Conservation (phyloP, 2,329 filamentous ascomycete genomes). For the Teratosphaeriaceae sp. region DNA sequence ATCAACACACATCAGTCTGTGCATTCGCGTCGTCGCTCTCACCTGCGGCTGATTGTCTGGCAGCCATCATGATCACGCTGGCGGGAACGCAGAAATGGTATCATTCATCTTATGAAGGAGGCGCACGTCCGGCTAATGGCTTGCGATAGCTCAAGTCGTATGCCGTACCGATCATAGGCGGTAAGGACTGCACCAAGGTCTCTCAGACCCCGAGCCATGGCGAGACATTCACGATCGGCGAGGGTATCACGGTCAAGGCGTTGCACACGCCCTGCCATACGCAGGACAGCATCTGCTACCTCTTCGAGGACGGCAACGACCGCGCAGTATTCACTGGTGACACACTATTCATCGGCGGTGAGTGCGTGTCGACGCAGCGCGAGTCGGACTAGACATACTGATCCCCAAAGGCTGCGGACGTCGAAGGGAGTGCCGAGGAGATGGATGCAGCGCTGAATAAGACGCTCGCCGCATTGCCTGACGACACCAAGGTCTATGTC, state of each 20-base stretch:
- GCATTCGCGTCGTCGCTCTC: not conserved
- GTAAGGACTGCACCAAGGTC: constrained; percentile 76
- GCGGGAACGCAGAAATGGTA: constrained; percentile 80
- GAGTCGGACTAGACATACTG: not conserved
- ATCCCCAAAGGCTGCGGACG: constrained; percentile 67
- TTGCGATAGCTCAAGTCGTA: constrained; percentile 55
- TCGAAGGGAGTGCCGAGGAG: constrained; percentile 80
- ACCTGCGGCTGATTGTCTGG: constrained; percentile 6
- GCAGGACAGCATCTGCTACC: constrained; percentile 96
- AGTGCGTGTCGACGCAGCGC: constrained; percentile 12
- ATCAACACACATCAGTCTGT: constrained; percentile 95
- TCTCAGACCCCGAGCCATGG: constrained; percentile 69
- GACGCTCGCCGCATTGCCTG: constrained; percentile 70
- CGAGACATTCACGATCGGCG: constrained; percentile 73
- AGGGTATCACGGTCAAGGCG: constrained; percentile 70
- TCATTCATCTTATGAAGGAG: too few species aligned
- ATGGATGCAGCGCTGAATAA: constrained; percentile 93
- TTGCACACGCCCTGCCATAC: constrained; percentile 98
- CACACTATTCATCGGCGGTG: constrained; percentile 89
- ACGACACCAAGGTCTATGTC: constrained; percentile 88
- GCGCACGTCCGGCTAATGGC: too few species aligned
- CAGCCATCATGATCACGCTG: constrained; percentile 91
- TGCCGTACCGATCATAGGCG: constrained; percentile 73
- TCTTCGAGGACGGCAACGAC: constrained; percentile 71
- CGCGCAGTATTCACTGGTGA: constrained; percentile 91